phyloP scores from a whole-genome alignment of 2,329 filamentous ascomycete species.

The Xenoacremonium recifei region DNA sequence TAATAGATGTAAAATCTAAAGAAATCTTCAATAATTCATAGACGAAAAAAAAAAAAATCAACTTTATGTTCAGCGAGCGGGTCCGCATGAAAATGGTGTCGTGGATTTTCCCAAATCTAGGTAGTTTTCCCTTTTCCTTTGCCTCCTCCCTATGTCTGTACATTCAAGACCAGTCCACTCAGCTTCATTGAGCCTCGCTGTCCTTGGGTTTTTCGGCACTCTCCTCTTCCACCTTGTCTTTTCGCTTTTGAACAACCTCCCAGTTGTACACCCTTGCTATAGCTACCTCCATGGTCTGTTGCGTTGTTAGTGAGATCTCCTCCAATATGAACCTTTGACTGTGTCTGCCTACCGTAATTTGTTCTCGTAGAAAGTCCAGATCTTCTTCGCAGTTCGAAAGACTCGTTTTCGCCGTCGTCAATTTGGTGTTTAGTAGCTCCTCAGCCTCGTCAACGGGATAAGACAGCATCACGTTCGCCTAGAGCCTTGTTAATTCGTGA shows the following conservation, averaged over 20 bases:
- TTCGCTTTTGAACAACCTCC: slow-evolving; percentile 94
- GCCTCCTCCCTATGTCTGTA: slow-evolving; percentile 9
- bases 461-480: slow-evolving; percentile 96
- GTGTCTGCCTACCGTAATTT: slow-evolving; percentile 74
- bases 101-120: too few species aligned
- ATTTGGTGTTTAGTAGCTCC: slow-evolving; percentile 71
- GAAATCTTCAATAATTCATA: too few species aligned
- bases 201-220: slow-evolving; percentile 35
- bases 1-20: too few species aligned
- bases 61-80: too few species aligned
- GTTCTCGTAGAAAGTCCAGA: slow-evolving; percentile 89
- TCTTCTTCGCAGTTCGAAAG: slow-evolving; percentile 93
- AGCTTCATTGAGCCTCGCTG: slow-evolving; percentile 29
- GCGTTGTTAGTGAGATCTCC: slow-evolving; percentile 13
- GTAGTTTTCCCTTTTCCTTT: too few species aligned
- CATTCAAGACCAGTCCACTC: slow-evolving; percentile 6
- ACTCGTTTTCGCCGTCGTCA: slow-evolving; percentile 75
- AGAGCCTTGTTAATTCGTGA: neutral
- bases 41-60: too few species aligned
- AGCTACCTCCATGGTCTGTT: slow-evolving; percentile 92
- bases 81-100: too few species aligned
- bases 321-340: too few species aligned
- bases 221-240: slow-evolving; percentile 73
- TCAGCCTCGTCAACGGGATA: slow-evolving; percentile 90
- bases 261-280: slow-evolving; percentile 98